Base-by-base conservation (phyloP, 1,139 yeast genomes). In the Schizosaccharomyces versatilis region DNA sequence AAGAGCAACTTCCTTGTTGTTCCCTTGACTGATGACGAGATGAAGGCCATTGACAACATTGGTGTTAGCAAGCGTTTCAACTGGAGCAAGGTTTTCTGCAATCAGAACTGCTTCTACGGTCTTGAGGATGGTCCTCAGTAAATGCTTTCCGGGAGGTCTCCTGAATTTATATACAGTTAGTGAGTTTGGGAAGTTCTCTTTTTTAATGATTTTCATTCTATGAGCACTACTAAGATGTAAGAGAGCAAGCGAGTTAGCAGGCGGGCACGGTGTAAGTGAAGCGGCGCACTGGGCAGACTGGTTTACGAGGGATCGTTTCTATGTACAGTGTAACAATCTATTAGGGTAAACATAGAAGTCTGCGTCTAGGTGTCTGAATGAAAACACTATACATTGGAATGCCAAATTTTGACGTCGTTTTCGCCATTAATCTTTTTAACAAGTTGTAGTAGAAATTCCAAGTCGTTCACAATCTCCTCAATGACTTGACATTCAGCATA, bases 1-100 rank as follows among this genome's bases (percentile, higher is more conserved):
- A 49, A 52, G 41, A 74, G 75, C 57, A 75, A 73, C 57, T 68
- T 77, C 58, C 65, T 75, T 61, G 68, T 73, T 36, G 69, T 81
- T 54, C 70, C 71, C 5, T 69, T 84, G 56, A 61, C 72, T 6
- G 70, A 71, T 12, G 81, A 73, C 7, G 88, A 83, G 62, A 71
- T 80, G 14, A 32, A 41, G 7, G 14, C 32, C 38, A 52, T 56
- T n/a, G 51, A 52, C 42, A 41, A 32, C 47, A 52, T 56, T 48
- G 54, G 51, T 39, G 49, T 51, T 40, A 52, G 49, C 14, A 44
- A 52, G 15, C 58, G 58, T 1, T 56, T 24, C 39, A 39, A 47
- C 47, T 24, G 32, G 32, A 10, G 32, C 6, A 32, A 15, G 10
- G n/a, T 32, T 32, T 32, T 32, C 32, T 14, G 49, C 12, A 44